Evolutionary conservation across 306 rosid genomes (phyloP), one percentile per base, ranked within the genome.

Genomic region (Begonia loranthoides): DNA sequence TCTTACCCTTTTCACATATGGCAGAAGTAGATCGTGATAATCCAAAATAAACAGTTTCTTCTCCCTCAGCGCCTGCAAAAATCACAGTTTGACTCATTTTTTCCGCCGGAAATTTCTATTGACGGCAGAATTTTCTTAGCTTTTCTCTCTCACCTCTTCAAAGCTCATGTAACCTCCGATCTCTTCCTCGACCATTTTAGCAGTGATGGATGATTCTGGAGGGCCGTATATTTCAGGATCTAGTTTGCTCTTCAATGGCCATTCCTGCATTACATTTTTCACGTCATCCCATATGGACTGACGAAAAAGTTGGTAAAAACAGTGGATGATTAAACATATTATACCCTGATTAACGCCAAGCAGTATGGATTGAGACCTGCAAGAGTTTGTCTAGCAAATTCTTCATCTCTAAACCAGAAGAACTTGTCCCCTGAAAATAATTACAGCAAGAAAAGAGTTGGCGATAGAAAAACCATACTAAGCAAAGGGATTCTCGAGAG

Each of bases 221-320:
- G 88, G 77, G 8, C 96, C 94, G 70, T 79, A 88, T 14, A 81
- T 24, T 4, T 57, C 16, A 0, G 94, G 94, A 40, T 88, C 86
- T n/a, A 84, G 73, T 49, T 73, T 59, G 68, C 96, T 88, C 64
- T 73, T 81, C 71, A 88, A 15, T 55, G 96, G 96, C 96, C 96
- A 89, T 72, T 89, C 90, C 97, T 82, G 53, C 28, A 22, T 2
- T 22, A 22, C 2, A 22, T 22, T 22, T 22, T 22, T 22, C n/a
- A 22, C 28, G 28, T 22, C n/a, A n/a, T n/a, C n/a, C n/a, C n/a
- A n/a, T n/a, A n/a, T n/a, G n/a, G n/a, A n/a, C n/a, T n/a, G n/a
- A n/a, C n/a, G n/a, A n/a, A n/a, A n/a, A n/a, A 22, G 28, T 2
- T 22, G 28, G 28, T 22, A 22, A 22, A 22, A 22, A 2, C 28